Percentiles rank a stretch among this genome's conserved stretches.
Conservation (phyloP, 345 rosid genomes). For the Noccaea caerulescens region DNA sequence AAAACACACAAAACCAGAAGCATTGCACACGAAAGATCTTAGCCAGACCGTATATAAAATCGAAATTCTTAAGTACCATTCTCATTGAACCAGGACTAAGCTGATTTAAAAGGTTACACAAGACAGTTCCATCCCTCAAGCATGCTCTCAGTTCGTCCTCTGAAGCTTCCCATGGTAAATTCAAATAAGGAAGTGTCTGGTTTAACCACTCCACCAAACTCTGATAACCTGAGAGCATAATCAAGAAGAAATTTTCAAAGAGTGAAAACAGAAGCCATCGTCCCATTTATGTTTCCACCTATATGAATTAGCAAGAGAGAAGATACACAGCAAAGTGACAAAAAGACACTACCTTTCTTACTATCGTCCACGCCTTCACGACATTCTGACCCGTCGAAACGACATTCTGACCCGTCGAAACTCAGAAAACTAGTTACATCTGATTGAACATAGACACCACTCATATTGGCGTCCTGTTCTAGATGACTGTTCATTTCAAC, state of each 20-base stretch:
- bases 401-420: conserved; percentile 46
- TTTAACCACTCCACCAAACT: conserved; percentile 74
- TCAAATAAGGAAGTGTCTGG: conserved; percentile 57
- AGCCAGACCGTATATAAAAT: conserved; percentile 13
- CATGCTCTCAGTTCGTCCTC: conserved; percentile 64
- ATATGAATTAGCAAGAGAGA: background rate
- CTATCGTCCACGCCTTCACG: conserved; percentile 45
- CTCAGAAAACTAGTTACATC: conserved; percentile 46
- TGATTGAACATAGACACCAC: conserved; percentile 45
- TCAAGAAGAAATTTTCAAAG: conserved; percentile 4
- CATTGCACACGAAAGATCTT: background rate
- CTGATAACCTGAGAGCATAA: conserved; percentile 49
- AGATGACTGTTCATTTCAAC: conserved; percentile 24
- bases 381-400: conserved; percentile 46
- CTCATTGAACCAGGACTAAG: conserved; percentile 54
- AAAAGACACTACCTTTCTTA: conserved; percentile 42
- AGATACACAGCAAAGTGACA: conserved; percentile 11
- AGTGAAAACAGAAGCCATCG: conserved; percentile 26
- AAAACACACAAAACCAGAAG: conserved; percentile 24
- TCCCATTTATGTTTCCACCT: conserved; percentile 2
- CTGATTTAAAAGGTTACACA: conserved; percentile 66
- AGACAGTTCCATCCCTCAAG: conserved; percentile 72
- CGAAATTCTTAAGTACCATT: conserved; percentile 49
- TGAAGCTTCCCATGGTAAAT: conserved; percentile 63
- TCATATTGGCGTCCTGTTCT: conserved; percentile 31